Evolutionary conservation across 148 eudicot genomes (phyloP).

Genomic region (Bassia scoparia): DNA sequence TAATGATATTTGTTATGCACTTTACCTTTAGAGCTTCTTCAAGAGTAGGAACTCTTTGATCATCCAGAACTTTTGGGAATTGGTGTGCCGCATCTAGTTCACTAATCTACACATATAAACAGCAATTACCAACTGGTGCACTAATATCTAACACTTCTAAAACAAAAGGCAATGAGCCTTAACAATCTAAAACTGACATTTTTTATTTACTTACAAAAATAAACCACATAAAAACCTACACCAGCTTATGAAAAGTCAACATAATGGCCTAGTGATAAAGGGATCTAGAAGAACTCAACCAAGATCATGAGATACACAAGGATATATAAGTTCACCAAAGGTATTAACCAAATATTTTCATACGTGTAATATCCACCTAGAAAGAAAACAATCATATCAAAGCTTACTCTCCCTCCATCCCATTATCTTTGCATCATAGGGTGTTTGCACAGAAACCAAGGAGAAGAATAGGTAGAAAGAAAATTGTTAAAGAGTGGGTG

Average conservation of each 20-base stretch:
- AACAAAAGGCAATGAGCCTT: neutral
- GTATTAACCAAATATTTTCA: neutral
- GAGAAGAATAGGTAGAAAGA: too few relatives aligned
- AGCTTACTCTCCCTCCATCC: too few relatives aligned
- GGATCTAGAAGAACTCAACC: neutral
- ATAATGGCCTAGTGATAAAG: conserved; percentile 3
- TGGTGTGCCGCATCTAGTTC: conserved; percentile 47
- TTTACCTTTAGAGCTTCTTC: conserved; percentile 85
- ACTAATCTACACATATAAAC: conserved; percentile 52
- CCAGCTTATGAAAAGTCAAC: neutral
- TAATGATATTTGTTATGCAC: neutral
- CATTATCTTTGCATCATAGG: too few relatives aligned
- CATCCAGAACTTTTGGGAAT: conserved; percentile 37
- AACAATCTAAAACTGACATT: neutral
- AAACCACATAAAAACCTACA: neutral
- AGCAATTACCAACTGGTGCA: conserved; percentile 13
- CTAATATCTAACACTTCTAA: neutral
- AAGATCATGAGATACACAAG: neutral
- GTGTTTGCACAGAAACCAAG: too few relatives aligned
- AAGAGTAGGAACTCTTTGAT: conserved; percentile 49
- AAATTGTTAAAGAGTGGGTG: too few relatives aligned
- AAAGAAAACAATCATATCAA: neutral
- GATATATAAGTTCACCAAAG: neutral
- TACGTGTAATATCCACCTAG: neutral
- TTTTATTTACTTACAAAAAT: neutral